Evolutionary conservation across 139 green algal genomes (phyloP).

Genomic region (Monoraphidium neglectum): DNA sequence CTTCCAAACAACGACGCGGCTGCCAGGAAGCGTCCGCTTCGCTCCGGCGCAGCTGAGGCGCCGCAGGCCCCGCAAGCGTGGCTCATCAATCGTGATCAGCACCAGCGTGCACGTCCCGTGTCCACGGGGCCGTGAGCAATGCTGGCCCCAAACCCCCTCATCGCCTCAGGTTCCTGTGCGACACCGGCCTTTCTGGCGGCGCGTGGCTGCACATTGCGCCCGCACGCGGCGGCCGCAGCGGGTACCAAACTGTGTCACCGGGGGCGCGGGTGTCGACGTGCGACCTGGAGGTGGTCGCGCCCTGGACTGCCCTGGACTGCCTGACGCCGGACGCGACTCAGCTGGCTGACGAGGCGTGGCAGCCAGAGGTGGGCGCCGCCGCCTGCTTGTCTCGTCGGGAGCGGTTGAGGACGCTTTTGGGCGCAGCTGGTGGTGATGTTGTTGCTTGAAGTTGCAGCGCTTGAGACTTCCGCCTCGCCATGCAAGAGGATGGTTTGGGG

Average conservation of each 20-base stretch:
- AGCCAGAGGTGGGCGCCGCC: conserved; percentile 13
- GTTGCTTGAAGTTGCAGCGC: no score
- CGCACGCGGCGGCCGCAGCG: neutral
- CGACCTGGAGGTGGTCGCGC: conserved; percentile 51
- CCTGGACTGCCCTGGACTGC: conserved; percentile 48
- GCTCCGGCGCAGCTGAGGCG: neutral
- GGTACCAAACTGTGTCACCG: conserved; percentile 1
- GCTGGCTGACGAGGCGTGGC: conserved; percentile 62
- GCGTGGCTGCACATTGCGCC: conserved; percentile 56
- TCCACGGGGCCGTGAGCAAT: neutral
- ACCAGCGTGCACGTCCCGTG: neutral
- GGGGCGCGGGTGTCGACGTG: conserved; percentile 20
- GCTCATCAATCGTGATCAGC: neutral
- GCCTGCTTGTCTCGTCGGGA: neutral
- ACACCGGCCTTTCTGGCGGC: conserved; percentile 59
- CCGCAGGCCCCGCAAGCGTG: neutral
- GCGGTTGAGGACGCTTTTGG: no score
- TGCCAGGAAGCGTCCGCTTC: no score
- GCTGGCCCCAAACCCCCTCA: conserved; percentile 57
- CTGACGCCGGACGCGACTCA: conserved; percentile 78
- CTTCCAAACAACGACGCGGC: no score
- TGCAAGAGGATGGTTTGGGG: no score
- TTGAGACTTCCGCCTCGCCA: no score
- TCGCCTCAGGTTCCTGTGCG: conserved; percentile 70
- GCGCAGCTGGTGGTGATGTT: no score